Evolutionary conservation across 345 rosid species (phyloP).

Genomic region (Citrus inodora): DNA sequence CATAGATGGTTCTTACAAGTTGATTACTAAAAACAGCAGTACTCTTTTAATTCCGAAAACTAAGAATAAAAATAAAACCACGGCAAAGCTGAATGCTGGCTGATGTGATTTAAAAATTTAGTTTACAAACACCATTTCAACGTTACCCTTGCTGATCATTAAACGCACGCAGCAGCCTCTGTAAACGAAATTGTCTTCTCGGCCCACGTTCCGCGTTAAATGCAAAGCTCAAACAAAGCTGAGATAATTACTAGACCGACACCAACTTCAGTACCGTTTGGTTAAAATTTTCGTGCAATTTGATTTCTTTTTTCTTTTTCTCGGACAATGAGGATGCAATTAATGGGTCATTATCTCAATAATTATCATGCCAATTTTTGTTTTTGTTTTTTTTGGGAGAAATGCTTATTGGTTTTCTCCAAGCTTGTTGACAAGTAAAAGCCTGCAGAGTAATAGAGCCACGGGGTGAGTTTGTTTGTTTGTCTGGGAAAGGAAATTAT

Average conservation of each 20-base stretch:
- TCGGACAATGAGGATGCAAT: constrained; percentile 23
- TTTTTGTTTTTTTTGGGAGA: neutral
- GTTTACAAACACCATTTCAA: neutral
- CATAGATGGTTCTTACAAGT: too few relatives aligned
- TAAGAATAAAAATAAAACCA: too few relatives aligned
- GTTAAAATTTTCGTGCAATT: constrained; percentile 8
- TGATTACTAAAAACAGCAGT: too few relatives aligned
- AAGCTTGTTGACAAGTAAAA: constrained; percentile 19
- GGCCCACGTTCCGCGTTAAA: neutral
- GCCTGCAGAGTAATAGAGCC: constrained; percentile 27
- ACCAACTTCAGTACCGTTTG: constrained; percentile 10
- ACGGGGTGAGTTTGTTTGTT: constrained; percentile 10
- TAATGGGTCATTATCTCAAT: constrained; percentile 23
- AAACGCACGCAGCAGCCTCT: neutral
- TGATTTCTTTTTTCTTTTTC: constrained; percentile 14
- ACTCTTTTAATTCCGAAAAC: too few relatives aligned
- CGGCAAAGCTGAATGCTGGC: too few relatives aligned
- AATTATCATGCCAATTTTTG: constrained; percentile 8
- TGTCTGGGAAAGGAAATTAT: neutral
- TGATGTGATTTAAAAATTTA: too few relatives aligned
- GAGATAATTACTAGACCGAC: neutral
- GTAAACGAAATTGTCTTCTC: neutral
- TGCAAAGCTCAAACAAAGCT: neutral
- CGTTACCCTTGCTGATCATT: neutral
- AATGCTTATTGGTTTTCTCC: constrained; percentile 4